phyloP scores from a whole-genome alignment of 495 filamentous ascomycete genomes.

The Penicillium argentinense region DNA sequence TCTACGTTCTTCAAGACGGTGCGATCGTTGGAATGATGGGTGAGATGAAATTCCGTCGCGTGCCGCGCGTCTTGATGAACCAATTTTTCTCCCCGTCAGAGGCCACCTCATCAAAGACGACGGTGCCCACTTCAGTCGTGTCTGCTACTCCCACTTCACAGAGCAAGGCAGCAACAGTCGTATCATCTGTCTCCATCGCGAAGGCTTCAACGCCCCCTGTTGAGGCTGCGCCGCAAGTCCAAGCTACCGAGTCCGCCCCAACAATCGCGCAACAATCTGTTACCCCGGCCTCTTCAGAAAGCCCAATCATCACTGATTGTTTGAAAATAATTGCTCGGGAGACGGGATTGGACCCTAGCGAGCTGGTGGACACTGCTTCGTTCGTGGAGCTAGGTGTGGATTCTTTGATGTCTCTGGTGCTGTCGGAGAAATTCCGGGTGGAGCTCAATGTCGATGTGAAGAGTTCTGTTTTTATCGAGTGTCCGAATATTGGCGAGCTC shows the following conservation, averaged over 20 bases:
- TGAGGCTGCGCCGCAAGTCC: background rate
- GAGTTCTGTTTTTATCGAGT: constrained; percentile 40
- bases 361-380: constrained; percentile 6
- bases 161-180: background rate
- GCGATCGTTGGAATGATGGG: constrained; percentile 34
- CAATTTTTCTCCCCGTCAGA: constrained; percentile 35
- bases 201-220: background rate
- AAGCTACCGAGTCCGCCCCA: too few species aligned
- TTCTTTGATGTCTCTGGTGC: constrained; percentile 38
- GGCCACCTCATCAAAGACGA: constrained; percentile 3
- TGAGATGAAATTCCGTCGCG: constrained; percentile 32
- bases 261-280: too few species aligned
- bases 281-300: too few species aligned
- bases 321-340: constrained; percentile 13
- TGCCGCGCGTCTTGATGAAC: constrained; percentile 32
- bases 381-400: constrained; percentile 23
- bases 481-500: constrained; percentile 40
- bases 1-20: constrained; percentile 38
- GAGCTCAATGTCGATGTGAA: constrained; percentile 36
- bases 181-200: background rate
- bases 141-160: background rate
- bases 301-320: constrained; percentile 1
- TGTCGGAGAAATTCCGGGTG: constrained; percentile 31
- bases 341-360: constrained; percentile 3
- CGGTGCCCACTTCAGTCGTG: background rate